Evolutionary conservation across 139 green algal genomes (phyloP).

Genomic region (Mesotaenium endlicherianum): DNA sequence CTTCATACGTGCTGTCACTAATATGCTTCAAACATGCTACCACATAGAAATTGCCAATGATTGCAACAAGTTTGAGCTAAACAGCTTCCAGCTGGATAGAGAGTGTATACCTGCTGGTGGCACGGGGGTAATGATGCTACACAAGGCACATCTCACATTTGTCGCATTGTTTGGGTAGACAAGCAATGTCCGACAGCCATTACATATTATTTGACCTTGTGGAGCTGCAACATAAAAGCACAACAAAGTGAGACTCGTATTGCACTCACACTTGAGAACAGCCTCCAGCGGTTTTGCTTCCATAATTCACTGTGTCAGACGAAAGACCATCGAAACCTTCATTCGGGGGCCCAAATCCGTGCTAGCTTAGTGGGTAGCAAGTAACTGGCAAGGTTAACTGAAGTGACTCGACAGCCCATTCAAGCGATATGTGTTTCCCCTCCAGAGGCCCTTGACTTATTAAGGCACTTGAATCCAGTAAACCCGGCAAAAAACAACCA

Average conservation of each 20-base stretch:
- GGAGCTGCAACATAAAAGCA: constrained; percentile 17
- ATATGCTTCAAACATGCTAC: constrained; percentile 1
- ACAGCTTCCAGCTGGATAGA: constrained; percentile 1
- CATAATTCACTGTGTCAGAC: not conserved
- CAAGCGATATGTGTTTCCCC: too few relatives aligned
- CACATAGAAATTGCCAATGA: not conserved
- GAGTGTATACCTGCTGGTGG: constrained; percentile 52
- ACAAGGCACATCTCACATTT: constrained; percentile 86
- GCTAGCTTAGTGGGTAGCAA: not conserved
- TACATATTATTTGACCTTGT: constrained; percentile 76
- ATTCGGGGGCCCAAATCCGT: too few relatives aligned
- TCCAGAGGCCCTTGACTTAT: not conserved
- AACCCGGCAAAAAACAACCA: not conserved
- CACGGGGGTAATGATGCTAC: constrained; percentile 74
- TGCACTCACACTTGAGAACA: not conserved
- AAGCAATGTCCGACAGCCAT: constrained; percentile 74
- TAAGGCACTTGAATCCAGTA: not conserved
- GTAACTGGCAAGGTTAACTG: not conserved
- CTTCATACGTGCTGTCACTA: not conserved
- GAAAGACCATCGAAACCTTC: not conserved
- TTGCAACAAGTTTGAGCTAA: constrained; percentile 1
- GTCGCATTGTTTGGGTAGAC: constrained; percentile 83
- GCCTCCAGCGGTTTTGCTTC: too few relatives aligned
- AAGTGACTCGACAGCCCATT: not conserved
- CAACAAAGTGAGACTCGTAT: not conserved